Percentiles rank a stretch among this genome's conserved stretches.
Conservation (phyloP, 352 stramenopile species). For the Phytophthora lateralis region DNA sequence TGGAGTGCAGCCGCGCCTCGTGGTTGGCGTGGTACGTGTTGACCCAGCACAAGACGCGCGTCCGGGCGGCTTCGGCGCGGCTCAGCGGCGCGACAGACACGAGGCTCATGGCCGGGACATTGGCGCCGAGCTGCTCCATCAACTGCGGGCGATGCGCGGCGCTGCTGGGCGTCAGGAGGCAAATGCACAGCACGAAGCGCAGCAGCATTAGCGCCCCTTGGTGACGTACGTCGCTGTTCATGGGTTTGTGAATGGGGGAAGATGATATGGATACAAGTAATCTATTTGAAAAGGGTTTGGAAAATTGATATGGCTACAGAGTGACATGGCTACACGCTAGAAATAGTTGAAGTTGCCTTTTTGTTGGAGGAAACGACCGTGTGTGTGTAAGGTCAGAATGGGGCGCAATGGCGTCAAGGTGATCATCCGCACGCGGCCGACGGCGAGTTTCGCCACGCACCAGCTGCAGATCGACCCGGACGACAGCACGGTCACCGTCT, state of each 20-base stretch:
- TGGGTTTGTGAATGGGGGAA: constrained; percentile 12
- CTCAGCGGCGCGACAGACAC: constrained; percentile 65
- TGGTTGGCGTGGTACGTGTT: constrained; percentile 88
- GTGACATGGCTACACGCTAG: constrained; percentile 8
- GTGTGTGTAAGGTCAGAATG: constrained; percentile 19
- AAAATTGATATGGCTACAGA: constrained; percentile 1
- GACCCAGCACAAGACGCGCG: constrained; percentile 84
- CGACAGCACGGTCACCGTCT: constrained; percentile 76
- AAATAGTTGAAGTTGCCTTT: constrained; percentile 18
- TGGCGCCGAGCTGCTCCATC: constrained; percentile 51
- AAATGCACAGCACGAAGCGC: neutral
- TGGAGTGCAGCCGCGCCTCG: constrained; percentile 54
- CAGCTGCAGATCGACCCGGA: constrained; percentile 85
- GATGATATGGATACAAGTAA: neutral
- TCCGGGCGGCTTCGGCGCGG: constrained; percentile 35
- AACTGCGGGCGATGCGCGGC: constrained; percentile 5
- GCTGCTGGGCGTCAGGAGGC: neutral
- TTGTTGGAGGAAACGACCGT: neutral
- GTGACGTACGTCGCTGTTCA: neutral
- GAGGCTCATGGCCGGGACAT: constrained; percentile 76
- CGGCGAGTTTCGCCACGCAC: constrained; percentile 70
- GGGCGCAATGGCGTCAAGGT: constrained; percentile 76
- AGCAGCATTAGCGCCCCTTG: constrained; percentile 3
- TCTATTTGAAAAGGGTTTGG: neutral
- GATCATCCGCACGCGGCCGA: constrained; percentile 85